phyloP scores from a whole-genome alignment of 257 asterid genomes.

The Primulina huaijiensis region DNA sequence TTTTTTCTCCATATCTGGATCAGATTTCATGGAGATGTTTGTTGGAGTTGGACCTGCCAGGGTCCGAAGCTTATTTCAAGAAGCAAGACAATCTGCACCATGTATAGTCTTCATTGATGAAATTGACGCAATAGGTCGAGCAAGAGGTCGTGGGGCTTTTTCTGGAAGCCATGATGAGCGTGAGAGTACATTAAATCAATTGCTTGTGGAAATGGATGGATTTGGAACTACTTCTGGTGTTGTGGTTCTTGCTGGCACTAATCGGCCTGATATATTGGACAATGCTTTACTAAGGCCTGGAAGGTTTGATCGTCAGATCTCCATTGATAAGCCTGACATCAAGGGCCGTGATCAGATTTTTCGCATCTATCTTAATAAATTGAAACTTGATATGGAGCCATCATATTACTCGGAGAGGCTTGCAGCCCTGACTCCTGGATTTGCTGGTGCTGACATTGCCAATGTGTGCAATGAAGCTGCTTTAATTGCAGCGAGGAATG shows the following conservation, averaged over 20 bases:
- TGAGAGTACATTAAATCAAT: constrained; percentile 83
- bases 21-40: constrained; percentile 85
- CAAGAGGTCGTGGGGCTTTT: constrained; percentile 70
- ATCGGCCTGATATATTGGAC: constrained; percentile 84
- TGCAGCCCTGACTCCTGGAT: constrained; percentile 93
- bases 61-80: constrained; percentile 80
- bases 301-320: constrained; percentile 86
- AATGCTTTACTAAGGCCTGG: constrained; percentile 89
- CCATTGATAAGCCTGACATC: constrained; percentile 81
- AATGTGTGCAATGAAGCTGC: constrained; percentile 97
- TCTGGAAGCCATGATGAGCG: constrained; percentile 65
- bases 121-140: constrained; percentile 87
- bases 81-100: constrained; percentile 88
- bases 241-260: constrained; percentile 91
- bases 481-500: constrained; percentile 76
- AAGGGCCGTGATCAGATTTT: constrained; percentile 92
- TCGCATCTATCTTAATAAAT: constrained; percentile 56
- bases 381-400: constrained; percentile 78
- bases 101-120: constrained; percentile 89
- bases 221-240: constrained; percentile 85
- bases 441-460: constrained; percentile 96
- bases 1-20: constrained; percentile 79
- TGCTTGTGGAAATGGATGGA: constrained; percentile 97
- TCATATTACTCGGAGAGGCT: constrained; percentile 76
- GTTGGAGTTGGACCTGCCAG: constrained; percentile 93